Evolutionary conservation across 2,329 filamentous ascomycete species (phyloP).

Genomic region (Ascochyta pisi): DNA sequence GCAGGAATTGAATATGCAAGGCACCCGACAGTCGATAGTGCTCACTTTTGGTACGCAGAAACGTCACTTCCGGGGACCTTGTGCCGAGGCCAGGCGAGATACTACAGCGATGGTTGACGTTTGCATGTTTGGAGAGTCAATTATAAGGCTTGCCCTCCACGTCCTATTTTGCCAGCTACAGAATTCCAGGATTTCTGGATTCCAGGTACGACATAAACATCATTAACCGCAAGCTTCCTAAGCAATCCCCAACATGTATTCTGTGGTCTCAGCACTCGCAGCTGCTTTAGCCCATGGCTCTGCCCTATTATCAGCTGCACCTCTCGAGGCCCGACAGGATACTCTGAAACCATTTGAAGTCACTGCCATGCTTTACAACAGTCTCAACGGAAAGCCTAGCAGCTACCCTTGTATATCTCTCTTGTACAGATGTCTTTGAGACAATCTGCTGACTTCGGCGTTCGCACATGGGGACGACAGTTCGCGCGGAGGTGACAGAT

Average conservation of each 20-base stretch:
- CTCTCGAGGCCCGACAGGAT: slow-evolving; percentile 20
- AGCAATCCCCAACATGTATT: slow-evolving; percentile 13
- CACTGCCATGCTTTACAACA: slow-evolving; percentile 9
- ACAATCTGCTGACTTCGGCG: slow-evolving; percentile 29
- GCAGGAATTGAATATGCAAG: not conserved
- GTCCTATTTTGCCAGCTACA: too few species aligned
- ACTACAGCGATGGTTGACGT: not conserved
- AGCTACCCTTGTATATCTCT: not conserved
- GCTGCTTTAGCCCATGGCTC: slow-evolving; percentile 20
- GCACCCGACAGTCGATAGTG: slow-evolving; percentile 2
- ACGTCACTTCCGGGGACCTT: too few species aligned
- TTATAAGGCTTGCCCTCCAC: not conserved
- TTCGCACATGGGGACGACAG: slow-evolving; percentile 28
- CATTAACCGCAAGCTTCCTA: not conserved
- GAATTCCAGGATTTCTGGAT: too few species aligned
- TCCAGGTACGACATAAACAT: not conserved
- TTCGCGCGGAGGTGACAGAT: slow-evolving; percentile 36
- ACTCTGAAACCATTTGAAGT: slow-evolving; percentile 32
- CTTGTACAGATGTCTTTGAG: not conserved
- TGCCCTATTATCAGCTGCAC: slow-evolving; percentile 12
- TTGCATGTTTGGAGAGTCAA: too few species aligned
- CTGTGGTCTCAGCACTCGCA: slow-evolving; percentile 15
- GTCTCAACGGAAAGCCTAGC: not conserved
- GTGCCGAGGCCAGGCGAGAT: too few species aligned
- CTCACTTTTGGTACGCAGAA: not conserved